These are phyloP conservation scores for Pisolithus orientalis DNA, from an alignment of 768 basidiomycete genomes.

Conservation along the genomic window DNA sequence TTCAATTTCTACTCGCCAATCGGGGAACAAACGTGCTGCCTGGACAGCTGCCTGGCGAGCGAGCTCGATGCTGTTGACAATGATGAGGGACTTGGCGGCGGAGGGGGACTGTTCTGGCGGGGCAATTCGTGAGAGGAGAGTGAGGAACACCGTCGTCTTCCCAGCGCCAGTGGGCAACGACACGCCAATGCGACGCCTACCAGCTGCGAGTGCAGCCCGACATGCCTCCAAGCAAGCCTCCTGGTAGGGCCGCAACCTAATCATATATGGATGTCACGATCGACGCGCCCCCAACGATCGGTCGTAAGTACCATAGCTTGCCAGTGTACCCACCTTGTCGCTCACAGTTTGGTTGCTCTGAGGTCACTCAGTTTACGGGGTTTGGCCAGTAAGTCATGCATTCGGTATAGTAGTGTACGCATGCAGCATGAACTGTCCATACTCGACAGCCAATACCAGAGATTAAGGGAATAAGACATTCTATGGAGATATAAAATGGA, in stretches of 20 bases:
- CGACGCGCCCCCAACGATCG: neutral
- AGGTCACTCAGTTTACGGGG: neutral
- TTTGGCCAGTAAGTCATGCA: slow-evolving; percentile 6
- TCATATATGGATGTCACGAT: slow-evolving; percentile 2
- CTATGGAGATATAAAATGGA: slow-evolving; percentile 24
- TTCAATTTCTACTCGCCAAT: slow-evolving; percentile 85
- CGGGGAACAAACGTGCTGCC: slow-evolving; percentile 57
- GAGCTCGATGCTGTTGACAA: slow-evolving; percentile 88
- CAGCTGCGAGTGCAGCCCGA: slow-evolving; percentile 57
- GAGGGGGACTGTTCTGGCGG: slow-evolving; percentile 35
- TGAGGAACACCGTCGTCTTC: slow-evolving; percentile 91
- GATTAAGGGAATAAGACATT: slow-evolving; percentile 26
- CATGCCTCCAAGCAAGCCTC: slow-evolving; percentile 75
- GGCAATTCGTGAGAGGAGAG: slow-evolving; percentile 61
- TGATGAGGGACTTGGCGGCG: slow-evolving; percentile 62
- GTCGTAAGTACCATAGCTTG: slow-evolving; percentile 1
- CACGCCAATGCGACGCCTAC: slow-evolving; percentile 73
- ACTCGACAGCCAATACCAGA: slow-evolving; percentile 16
- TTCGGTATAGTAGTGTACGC: slow-evolving; percentile 19
- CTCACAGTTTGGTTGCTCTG: neutral
- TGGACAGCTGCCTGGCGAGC: slow-evolving; percentile 81
- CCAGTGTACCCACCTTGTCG: no score
- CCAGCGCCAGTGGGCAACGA: slow-evolving; percentile 81
- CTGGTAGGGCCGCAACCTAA: slow-evolving; percentile 81
- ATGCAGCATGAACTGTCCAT: slow-evolving; percentile 12